phyloP scores from a whole-genome alignment of 2,329 filamentous ascomycete species.

The Pseudogymnoascus sp. region DNA sequence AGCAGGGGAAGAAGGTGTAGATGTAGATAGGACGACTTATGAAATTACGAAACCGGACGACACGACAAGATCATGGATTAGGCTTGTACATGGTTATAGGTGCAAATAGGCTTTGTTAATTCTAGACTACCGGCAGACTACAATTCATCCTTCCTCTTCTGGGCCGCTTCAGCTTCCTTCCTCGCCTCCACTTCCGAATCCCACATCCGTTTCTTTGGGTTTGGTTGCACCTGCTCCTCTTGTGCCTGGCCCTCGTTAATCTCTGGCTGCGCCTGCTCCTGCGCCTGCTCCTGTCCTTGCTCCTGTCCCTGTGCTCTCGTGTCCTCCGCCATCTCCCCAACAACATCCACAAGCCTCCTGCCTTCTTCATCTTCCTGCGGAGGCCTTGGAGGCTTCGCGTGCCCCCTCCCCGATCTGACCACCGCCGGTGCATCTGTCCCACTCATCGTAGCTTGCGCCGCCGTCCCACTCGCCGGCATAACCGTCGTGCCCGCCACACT shows the following conservation, averaged over 20 bases:
- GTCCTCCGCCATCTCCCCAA: slow-evolving; percentile 46
- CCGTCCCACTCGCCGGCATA: background rate
- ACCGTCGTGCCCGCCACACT: slow-evolving; percentile 8
- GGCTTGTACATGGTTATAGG: background rate
- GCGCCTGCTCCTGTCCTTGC: slow-evolving; percentile 9
- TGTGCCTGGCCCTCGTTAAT: slow-evolving; percentile 4
- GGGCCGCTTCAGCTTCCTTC: slow-evolving; percentile 13
- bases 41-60: background rate
- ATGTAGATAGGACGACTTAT: slow-evolving; percentile 4
- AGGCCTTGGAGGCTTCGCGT: slow-evolving; percentile 35
- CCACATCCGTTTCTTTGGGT: slow-evolving; percentile 56
- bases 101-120: background rate
- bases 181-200: slow-evolving; percentile 39
- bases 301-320: slow-evolving; percentile 13
- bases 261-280: slow-evolving; percentile 8
- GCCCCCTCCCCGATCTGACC: slow-evolving; percentile 12
- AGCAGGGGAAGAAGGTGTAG: slow-evolving; percentile 52
- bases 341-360: slow-evolving; percentile 40
- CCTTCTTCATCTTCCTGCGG: slow-evolving; percentile 30
- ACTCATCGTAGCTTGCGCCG: slow-evolving; percentile 8
- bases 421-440: slow-evolving; percentile 19
- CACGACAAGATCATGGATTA: background rate
- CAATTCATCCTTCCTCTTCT: slow-evolving; percentile 10
- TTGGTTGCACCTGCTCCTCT: slow-evolving; percentile 32
- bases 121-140: slow-evolving; percentile 1